Conservation (phyloP, 1,284 basidiomycete species). For the Heliocybe sulcata region DNA sequence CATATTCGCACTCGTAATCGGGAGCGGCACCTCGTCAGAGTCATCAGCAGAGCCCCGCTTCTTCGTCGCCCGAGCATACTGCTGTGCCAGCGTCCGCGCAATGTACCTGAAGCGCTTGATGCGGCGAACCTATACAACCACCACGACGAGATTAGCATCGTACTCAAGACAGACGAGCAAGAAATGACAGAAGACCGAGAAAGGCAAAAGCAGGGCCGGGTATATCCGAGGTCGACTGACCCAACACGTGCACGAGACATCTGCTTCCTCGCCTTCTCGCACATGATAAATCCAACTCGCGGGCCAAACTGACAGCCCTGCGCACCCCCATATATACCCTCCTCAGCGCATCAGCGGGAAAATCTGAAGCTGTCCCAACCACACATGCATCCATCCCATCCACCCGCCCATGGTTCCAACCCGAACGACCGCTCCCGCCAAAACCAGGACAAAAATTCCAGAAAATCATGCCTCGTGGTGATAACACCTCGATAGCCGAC, state of each 20-base stretch:
- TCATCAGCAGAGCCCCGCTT: background rate
- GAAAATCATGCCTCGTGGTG: background rate
- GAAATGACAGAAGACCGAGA: conserved; percentile 4
- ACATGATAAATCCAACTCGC: background rate
- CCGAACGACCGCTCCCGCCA: background rate
- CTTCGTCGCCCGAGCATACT: background rate
- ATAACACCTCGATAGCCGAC: background rate
- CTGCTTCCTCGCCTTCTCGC: background rate
- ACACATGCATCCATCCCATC: background rate
- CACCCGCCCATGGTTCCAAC: background rate
- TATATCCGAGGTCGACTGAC: background rate
- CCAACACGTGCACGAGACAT: background rate
- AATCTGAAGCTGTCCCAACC: background rate
- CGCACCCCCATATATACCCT: background rate
- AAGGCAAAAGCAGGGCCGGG: background rate
- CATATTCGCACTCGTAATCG: background rate
- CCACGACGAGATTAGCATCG: background rate
- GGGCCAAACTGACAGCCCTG: background rate
- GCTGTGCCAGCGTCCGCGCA: background rate
- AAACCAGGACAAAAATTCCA: background rate
- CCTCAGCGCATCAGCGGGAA: no score
- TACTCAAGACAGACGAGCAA: background rate
- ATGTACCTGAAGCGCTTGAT: conserved; percentile 19
- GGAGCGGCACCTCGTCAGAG: background rate
- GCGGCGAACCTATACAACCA: conserved; percentile 23